Base-by-base conservation (phyloP, 2,329 filamentous ascomycete genomes). In the Aspergillus hortae region DNA sequence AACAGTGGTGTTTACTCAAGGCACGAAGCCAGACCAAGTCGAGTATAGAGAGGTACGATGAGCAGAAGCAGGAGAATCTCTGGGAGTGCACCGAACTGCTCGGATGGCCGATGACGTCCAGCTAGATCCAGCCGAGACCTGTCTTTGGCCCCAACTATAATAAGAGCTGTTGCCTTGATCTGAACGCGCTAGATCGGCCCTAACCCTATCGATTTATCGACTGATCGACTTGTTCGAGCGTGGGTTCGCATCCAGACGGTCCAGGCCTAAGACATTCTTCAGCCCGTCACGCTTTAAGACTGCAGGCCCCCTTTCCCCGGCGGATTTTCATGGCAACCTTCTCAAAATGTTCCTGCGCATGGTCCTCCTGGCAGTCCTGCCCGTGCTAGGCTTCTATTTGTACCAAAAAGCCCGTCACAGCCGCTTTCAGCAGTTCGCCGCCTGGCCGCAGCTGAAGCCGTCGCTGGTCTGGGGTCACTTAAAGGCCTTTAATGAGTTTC, bases 61-160 rank as follows among this genome's bases (percentile, higher is more conserved):
- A 69, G 60, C 56, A 48, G 21, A 77, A 77, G 59, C 78, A 80
- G 60, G 73, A 81, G 14, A 76, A 79, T 55, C 54, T 80, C 30
- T 80, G 75, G 75, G 48, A 63, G 21, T 81, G 5, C 2, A 19
- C 3, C 6, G 77, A 77, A 81, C 77, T 9, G 61, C 77, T 7
- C 36, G 23, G 23, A 51, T 23, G 19, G 19, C 19, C 23, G 44
- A 36, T 51, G 17, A 21, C 45, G 12, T 21, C 32, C 19, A 33
- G 27, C 27, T 30, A 30, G 27, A 30, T 11, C 27, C 5, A 6
- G 23, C 23, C 6, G 23, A 23, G 23, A 6, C 23, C 5, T 23
- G 23, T 5, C 23, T 23, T 23, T 23, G 23, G 23, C 23, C 23
- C 4, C 23, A 6, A 1, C 23, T 23, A 23, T 23, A 23, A 23